Conservation (phyloP, 208 protist genomes). For the Wallacemonas rigidus region DNA sequence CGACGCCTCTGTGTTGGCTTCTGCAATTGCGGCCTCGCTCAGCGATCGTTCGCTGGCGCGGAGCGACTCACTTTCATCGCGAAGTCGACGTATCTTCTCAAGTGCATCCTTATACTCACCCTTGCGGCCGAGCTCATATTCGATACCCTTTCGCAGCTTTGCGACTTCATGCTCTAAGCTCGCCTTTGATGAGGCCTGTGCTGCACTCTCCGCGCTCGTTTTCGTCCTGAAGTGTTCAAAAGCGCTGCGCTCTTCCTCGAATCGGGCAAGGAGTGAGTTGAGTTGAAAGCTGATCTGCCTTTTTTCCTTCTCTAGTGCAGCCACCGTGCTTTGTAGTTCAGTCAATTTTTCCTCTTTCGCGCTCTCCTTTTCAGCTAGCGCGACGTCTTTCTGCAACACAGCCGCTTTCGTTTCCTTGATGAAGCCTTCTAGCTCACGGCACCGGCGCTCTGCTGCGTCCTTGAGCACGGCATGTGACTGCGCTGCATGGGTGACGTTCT, state of each 20-base stretch:
- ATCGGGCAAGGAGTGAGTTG: not conserved
- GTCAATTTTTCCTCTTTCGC: conserved; percentile 19
- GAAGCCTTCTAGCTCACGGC: conserved; percentile 34
- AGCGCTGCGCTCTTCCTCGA: conserved; percentile 24
- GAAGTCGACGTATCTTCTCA: conserved; percentile 56
- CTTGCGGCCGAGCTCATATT: conserved; percentile 75
- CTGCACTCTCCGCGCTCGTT: conserved; percentile 12
- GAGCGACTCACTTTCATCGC: conserved; percentile 59
- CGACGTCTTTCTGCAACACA: conserved; percentile 24
- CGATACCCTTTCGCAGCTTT: conserved; percentile 54
- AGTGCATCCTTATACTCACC: conserved; percentile 80
- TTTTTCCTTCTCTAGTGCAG: conserved; percentile 10
- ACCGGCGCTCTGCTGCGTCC: conserved; percentile 20
- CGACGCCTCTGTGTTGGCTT: conserved; percentile 64
- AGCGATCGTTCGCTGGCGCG: conserved; percentile 58
- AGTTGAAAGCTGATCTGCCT: conserved; percentile 6
- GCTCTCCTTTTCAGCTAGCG: conserved; percentile 31
- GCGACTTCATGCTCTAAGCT: conserved; percentile 25
- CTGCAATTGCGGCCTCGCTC: conserved; percentile 57
- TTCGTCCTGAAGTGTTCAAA: conserved; percentile 21
- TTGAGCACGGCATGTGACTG: conserved; percentile 7
- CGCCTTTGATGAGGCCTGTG: conserved; percentile 23
- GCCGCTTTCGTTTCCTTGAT: conserved; percentile 33
- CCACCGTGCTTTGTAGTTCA: conserved; percentile 19
- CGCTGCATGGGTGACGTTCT: not conserved